phyloP scores from a whole-genome alignment of 2,329 filamentous ascomycete genomes.

The Pseudocercospora vitis region DNA sequence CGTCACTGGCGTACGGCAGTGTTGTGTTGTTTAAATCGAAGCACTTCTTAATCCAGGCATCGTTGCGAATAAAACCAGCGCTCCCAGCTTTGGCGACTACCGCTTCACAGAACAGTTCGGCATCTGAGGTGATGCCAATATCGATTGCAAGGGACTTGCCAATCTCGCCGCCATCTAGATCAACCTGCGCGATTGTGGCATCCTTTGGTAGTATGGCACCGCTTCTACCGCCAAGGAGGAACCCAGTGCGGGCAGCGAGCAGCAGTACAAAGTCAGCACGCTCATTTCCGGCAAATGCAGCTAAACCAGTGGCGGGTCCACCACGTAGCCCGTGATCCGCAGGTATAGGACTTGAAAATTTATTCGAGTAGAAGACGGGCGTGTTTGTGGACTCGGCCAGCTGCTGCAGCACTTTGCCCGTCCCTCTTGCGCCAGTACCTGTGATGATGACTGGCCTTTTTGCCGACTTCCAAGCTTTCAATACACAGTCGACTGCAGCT shows the following conservation, averaged over 20 bases:
- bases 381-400: slow-evolving; percentile 40
- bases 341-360: slow-evolving; percentile 36
- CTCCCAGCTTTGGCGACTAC: slow-evolving; percentile 18
- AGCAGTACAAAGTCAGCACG: slow-evolving; percentile 46
- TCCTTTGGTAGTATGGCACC: slow-evolving; percentile 38
- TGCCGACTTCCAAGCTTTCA: slow-evolving; percentile 38
- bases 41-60: slow-evolving; percentile 35
- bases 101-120: slow-evolving; percentile 36
- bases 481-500: slow-evolving; percentile 38
- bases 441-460: slow-evolving; percentile 45
- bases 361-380: slow-evolving; percentile 46
- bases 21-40: slow-evolving; percentile 28
- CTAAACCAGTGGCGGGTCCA: slow-evolving; percentile 41
- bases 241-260: slow-evolving; percentile 33
- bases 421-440: slow-evolving; percentile 42
- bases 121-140: slow-evolving; percentile 46
- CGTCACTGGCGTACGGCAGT: slow-evolving; percentile 30
- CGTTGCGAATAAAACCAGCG: slow-evolving; percentile 17
- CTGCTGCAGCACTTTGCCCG: slow-evolving; percentile 32
- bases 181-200: slow-evolving; percentile 46
- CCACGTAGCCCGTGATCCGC: slow-evolving; percentile 39
- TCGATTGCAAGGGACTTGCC: slow-evolving; percentile 43
- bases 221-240: slow-evolving; percentile 21
- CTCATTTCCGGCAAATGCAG: slow-evolving; percentile 35
- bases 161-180: slow-evolving; percentile 46